Evolutionary conservation across 2,329 filamentous ascomycete genomes (phyloP).

Genomic region (Cladophialophora bantiana): DNA sequence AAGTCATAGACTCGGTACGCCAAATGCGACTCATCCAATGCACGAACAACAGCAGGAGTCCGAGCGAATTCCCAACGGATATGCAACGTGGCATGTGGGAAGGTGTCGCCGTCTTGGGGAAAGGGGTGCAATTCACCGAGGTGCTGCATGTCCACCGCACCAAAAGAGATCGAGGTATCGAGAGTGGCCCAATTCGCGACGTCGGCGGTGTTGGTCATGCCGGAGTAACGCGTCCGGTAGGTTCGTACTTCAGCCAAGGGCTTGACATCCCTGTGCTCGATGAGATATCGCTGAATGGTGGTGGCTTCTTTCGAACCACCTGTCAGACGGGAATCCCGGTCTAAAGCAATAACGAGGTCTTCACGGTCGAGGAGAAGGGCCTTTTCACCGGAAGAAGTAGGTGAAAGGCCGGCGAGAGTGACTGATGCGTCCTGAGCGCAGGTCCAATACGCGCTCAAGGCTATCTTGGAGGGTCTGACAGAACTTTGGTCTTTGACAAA

Average conservation of each 20-base stretch:
- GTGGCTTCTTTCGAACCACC: conserved; percentile 23
- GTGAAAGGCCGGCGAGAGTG: conserved; percentile 37
- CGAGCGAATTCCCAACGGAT: conserved; percentile 56
- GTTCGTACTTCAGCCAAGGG: conserved; percentile 57
- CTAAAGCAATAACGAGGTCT: conserved; percentile 31
- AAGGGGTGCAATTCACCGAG: conserved; percentile 38
- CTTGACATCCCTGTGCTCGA: conserved; percentile 51
- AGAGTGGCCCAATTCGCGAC: conserved; percentile 57
- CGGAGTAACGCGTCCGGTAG: conserved; percentile 57
- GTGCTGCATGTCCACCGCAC: conserved; percentile 21
- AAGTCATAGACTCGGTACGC: conserved; percentile 60
- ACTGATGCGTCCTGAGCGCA: conserved; percentile 40
- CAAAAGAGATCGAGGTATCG: conserved; percentile 55
- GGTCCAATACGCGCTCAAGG: conserved; percentile 38
- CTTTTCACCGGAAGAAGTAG: conserved; percentile 28
- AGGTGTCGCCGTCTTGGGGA: conserved; percentile 43
- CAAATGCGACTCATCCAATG: conserved; percentile 41
- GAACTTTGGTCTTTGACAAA: conserved; percentile 47
- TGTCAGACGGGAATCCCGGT: conserved; percentile 20
- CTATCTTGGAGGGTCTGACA: conserved; percentile 39
- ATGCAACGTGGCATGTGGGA: conserved; percentile 61
- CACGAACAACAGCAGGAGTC: conserved; percentile 23
- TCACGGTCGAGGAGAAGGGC: conserved; percentile 35
- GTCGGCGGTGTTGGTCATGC: conserved; percentile 53
- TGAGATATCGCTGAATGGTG: conserved; percentile 48